phyloP scores from a whole-genome alignment of 176 grass and related monocot species.

The Chrysopogon serrulatus region DNA sequence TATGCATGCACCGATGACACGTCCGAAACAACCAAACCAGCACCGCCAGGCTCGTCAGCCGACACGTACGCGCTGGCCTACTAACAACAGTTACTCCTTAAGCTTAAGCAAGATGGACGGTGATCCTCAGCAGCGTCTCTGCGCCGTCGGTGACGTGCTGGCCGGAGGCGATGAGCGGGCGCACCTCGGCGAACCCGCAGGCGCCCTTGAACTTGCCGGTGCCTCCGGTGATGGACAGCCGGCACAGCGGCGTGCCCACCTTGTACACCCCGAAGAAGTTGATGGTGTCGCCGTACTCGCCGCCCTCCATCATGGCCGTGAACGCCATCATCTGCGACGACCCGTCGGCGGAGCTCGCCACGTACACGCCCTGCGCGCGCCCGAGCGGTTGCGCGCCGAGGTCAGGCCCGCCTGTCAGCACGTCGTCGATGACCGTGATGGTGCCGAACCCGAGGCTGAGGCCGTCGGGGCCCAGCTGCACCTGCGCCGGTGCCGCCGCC shows the following conservation, averaged over 20 bases:
- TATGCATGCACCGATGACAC: not conserved
- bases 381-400: constrained; percentile 42
- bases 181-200: constrained; percentile 53
- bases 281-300: constrained; percentile 63
- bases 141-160: constrained; percentile 50
- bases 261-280: constrained; percentile 69
- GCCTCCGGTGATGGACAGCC: constrained; percentile 59
- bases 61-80: not conserved
- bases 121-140: constrained; percentile 58
- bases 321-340: constrained; percentile 67
- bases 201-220: constrained; percentile 67
- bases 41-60: not conserved
- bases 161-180: constrained; percentile 49
- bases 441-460: constrained; percentile 66
- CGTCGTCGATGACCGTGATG: constrained; percentile 70
- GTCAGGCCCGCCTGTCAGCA: constrained; percentile 48
- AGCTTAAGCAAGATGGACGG: constrained; percentile 45
- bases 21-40: not conserved
- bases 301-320: constrained; percentile 67
- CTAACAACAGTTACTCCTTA: not conserved
- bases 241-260: constrained; percentile 42
- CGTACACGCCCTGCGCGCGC: constrained; percentile 59
- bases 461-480: constrained; percentile 60
- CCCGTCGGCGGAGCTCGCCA: constrained; percentile 54
- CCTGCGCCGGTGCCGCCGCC: constrained; percentile 25